Conservation (phyloP, 148 eudicot genomes). For the Silene conica region DNA sequence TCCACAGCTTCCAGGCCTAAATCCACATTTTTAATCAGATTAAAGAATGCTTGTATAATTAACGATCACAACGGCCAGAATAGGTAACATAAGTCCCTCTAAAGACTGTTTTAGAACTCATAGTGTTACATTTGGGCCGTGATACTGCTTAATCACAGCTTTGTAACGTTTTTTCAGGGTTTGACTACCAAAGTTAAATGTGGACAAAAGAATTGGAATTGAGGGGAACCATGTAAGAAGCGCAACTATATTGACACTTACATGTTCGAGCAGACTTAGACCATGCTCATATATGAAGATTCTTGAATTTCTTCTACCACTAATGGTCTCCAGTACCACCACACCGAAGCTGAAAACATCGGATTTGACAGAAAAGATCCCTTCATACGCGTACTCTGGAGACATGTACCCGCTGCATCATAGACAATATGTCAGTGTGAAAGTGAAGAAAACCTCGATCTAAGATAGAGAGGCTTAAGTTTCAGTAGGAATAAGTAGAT, state of each 20-base stretch:
- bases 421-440: not conserved
- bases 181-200: not conserved
- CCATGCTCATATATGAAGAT: slow-evolving; percentile 22
- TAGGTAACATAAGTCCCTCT: too few species aligned
- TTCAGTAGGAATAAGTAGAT: not conserved
- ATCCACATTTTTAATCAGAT: slow-evolving; percentile 5
- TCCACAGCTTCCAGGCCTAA: slow-evolving; percentile 30
- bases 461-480: not conserved
- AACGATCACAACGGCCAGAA: too few species aligned
- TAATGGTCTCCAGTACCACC: slow-evolving; percentile 26
- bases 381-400: slow-evolving; percentile 29
- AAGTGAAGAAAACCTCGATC: not conserved
- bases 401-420: slow-evolving; percentile 30
- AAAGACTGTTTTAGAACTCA: too few species aligned
- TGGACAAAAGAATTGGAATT: not conserved
- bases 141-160: too few species aligned
- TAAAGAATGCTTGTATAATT: not conserved
- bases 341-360: slow-evolving; percentile 30
- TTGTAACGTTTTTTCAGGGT: too few species aligned
- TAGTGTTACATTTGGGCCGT: too few species aligned
- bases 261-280: slow-evolving; percentile 22
- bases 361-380: slow-evolving; percentile 26
- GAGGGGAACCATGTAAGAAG: not conserved
- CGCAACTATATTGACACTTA: slow-evolving; percentile 10
- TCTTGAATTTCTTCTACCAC: slow-evolving; percentile 26